Base-by-base conservation (phyloP, 306 rosid genomes). In the Luffa aegyptiaca region DNA sequence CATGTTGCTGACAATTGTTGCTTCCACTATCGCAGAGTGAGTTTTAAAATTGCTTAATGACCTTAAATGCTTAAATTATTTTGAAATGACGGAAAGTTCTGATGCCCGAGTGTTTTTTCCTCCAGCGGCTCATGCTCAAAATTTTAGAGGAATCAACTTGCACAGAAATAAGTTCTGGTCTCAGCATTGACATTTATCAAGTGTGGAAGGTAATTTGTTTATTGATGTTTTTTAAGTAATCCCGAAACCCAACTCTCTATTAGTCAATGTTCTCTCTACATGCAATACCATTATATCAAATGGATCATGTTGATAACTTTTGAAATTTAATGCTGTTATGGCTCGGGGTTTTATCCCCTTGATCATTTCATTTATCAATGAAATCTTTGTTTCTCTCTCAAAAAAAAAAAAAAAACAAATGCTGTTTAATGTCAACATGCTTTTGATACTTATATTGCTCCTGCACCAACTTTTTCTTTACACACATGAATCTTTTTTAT, bases 1-100 rank as follows among this genome's bases (percentile, higher is more conserved):
- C 97, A 95, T 64, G 86, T 91, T 88, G 90, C 97, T 79, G 97
- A 95, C 85, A 84, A 83, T 85, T 86, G 92, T 76, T 91, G 97
- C 90, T 92, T 88, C 80, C 97, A 95, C 75, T 92, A 88, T 81
- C 95, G 92, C 75, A 84, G 91, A 83, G 98, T 95, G 86, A 89
- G 98, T 82, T 83, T 75, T 71, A 44, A 20, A 31, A 46, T 20
- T 71, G 52, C 18, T 26, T 11, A 10, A 20, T 44, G 55, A 70
- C 44, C 76, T 1, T 20, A 45, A 72, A 33, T 62, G 35, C 82
- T 48, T 18, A 71, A 31, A 33, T 52, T 44, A 66, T 69, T 18
- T 45, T 26, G 52, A 45, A 48, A 72, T 72, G 77, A 21, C 5
- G 17, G 56, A 20, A 71, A 71, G 21, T 71, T 71, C 14, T 17